Conservation (phyloP, 352 stramenopile genomes). For the Saprolegnia diclina region DNA sequence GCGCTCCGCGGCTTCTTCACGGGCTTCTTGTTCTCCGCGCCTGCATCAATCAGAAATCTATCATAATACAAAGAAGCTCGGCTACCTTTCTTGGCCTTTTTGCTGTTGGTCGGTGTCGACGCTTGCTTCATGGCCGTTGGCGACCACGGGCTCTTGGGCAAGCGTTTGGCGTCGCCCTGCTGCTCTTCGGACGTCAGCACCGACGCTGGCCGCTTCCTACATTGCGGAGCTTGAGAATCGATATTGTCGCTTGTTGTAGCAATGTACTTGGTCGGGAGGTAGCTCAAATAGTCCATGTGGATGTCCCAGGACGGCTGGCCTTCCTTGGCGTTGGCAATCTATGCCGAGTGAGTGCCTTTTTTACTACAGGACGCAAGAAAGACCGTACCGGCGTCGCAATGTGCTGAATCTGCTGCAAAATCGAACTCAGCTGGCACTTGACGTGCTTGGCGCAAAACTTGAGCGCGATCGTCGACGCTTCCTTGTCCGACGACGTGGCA, state of each 20-base stretch:
- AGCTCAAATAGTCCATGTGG: constrained; percentile 17
- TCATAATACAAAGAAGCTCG: constrained; percentile 23
- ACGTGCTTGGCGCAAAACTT: constrained; percentile 55
- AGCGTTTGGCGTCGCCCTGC: constrained; percentile 29
- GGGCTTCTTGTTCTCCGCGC: constrained; percentile 32
- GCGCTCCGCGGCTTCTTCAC: constrained; percentile 42
- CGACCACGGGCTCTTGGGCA: constrained; percentile 61
- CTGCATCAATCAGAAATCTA: background rate
- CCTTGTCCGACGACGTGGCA: constrained; percentile 43
- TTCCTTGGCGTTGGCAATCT: constrained; percentile 23
- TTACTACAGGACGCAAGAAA: background rate
- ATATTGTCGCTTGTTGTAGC: background rate
- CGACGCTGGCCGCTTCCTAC: constrained; percentile 31
- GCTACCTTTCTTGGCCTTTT: constrained; percentile 52
- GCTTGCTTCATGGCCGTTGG: constrained; percentile 64
- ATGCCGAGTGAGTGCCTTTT: background rate
- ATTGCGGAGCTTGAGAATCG: background rate
- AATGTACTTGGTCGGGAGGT: constrained; percentile 15
- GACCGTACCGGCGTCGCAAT: constrained; percentile 41
- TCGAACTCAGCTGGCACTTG: constrained; percentile 35
- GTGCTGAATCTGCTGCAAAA: constrained; percentile 67
- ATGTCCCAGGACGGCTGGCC: constrained; percentile 17
- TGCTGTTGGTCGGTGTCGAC: constrained; percentile 32
- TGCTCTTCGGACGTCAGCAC: constrained; percentile 41
- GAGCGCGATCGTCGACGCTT: constrained; percentile 59